Base-by-base conservation (phyloP, 73 alveolate species). In the Uronychia binucleata region DNA sequence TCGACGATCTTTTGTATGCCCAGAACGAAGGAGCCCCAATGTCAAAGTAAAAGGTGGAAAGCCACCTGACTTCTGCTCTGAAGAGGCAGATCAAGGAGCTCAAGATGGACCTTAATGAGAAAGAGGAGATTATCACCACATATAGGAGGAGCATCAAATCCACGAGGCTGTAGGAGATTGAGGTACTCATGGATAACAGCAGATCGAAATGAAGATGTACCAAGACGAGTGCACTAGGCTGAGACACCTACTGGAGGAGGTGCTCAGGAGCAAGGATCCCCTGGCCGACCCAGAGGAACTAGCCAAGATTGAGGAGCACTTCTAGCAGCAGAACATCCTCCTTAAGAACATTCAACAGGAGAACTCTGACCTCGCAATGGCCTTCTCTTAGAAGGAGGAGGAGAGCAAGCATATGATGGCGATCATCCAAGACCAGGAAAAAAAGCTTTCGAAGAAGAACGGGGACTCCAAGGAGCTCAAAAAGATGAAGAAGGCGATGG, bases 201-300 rank as follows among this genome's bases (percentile, higher is more conserved):
- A 46, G 67, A 83, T 83, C 0, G 97, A 93, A 82, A 59, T 86
- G 76, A 90, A 90, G 57, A 33, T 78, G 86, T 93, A 89, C 60
- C 60, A 88, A 0, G 97, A 93, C 60, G 97, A 93, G 81, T 93
- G 97, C 81, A 77, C 88, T 1, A 75, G 97, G 67, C 89, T 93
- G 19, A 80, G 93, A 74, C 85, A 67, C 29, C 30, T 80, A 76
- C 83, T 83, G 19, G 91, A 90, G 78, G 96, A 93, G 46, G 93
- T 90, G 0, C 78, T 90, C 26, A 67, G 67, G 74, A 57, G 88
- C 46, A 89, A 85, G 57, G 95, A 89, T 79, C 88, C 95, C 5
- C 75, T 89, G 30, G 86, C 87, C 33, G 95, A 89, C 75, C 95
- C 95, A 5, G 86, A 82, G 79, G 92, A 89, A 34, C 59, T 78